Evolutionary conservation across 768 basidiomycete genomes (phyloP).

Genomic region (Chalciporus piperatus): DNA sequence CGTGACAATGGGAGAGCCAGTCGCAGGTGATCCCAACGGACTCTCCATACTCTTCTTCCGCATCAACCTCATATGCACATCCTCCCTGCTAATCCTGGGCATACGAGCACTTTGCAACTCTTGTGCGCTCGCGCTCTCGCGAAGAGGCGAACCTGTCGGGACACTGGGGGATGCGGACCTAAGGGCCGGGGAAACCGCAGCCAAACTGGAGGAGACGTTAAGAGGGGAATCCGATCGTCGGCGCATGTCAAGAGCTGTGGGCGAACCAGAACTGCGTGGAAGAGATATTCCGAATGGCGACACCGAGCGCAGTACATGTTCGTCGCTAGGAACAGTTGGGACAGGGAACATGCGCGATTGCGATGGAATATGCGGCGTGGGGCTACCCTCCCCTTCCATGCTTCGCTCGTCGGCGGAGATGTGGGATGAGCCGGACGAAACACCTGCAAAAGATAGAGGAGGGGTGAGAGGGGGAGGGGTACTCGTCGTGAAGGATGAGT

Average conservation of each 20-base stretch:
- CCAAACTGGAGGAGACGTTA: conserved; percentile 11
- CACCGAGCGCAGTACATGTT: no score
- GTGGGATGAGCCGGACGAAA: conserved; percentile 16
- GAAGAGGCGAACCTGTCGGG: conserved; percentile 28
- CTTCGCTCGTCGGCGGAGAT: conserved; percentile 11
- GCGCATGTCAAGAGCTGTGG: conserved; percentile 13
- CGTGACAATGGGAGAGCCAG: conserved; percentile 7
- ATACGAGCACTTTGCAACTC: conserved; percentile 17
- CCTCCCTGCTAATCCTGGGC: conserved; percentile 49
- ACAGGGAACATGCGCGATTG: conserved; percentile 3
- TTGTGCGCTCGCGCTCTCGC: conserved; percentile 20
- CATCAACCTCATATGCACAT: conserved; percentile 49
- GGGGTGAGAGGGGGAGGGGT: conserved; percentile 24
- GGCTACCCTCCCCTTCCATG: conserved; percentile 4
- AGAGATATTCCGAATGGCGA: no score
- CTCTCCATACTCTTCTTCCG: conserved; percentile 45
- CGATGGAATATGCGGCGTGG: background rate
- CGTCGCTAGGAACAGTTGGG: background rate
- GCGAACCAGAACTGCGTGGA: conserved; percentile 14
- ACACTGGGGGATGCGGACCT: conserved; percentile 20
- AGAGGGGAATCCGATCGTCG: conserved; percentile 25
- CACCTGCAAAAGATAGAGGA: conserved; percentile 13
- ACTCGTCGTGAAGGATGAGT: conserved; percentile 23
- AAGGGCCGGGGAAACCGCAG: conserved; percentile 17
- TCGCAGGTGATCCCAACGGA: conserved; percentile 27